Conservation (phyloP, 2,329 filamentous ascomycete genomes). For the Ophiostoma australiae region DNA sequence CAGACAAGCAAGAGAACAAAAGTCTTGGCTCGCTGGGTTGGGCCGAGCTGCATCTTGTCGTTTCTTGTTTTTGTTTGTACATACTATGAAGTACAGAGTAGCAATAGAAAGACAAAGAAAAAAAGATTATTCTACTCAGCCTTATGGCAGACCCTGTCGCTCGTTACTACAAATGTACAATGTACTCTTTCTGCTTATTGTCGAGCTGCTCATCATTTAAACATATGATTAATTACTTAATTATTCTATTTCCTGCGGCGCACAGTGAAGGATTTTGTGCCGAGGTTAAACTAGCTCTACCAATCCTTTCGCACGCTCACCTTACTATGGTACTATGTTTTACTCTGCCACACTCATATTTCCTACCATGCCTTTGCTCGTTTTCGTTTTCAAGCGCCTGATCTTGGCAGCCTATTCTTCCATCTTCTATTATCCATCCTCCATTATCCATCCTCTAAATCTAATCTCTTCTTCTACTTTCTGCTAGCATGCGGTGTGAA, state of each 20-base stretch:
- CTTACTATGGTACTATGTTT: neutral
- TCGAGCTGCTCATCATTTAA: neutral
- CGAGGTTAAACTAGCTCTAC: neutral
- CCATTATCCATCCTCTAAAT: neutral
- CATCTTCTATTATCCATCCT: neutral
- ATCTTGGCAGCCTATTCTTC: neutral
- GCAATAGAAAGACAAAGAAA: neutral
- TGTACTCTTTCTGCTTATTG: neutral
- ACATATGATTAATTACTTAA: neutral
- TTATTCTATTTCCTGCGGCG: neutral
- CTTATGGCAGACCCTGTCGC: neutral
- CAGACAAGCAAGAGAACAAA: neutral
- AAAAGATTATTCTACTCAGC: slow-evolving; percentile 2
- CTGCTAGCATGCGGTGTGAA: neutral
- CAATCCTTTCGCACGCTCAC: neutral
- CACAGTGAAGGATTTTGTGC: slow-evolving; percentile 5
- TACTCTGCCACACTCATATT: neutral
- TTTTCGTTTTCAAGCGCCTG: neutral
- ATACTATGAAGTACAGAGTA: too few species aligned
- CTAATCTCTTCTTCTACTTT: neutral
- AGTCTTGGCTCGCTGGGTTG: slow-evolving; percentile 6
- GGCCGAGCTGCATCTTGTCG: neutral
- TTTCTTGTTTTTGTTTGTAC: neutral
- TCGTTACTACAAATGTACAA: neutral
- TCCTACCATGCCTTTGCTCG: neutral